Conservation (phyloP, 805 yeast genomes). For the Priceomyces medius region DNA sequence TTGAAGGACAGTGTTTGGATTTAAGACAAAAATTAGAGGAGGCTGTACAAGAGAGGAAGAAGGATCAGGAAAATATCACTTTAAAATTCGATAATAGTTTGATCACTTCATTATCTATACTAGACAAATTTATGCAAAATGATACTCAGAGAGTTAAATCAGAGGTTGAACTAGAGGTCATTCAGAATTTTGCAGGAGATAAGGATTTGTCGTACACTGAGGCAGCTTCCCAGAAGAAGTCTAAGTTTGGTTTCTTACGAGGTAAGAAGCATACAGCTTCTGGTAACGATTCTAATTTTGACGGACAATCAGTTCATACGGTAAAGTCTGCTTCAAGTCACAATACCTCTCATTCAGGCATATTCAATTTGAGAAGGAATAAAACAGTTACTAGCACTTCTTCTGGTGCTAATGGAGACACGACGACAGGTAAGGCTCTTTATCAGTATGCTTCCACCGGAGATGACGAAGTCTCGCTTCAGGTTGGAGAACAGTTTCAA, state of each 20-base stretch:
- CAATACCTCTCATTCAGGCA: conserved; percentile 28
- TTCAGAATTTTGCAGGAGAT: conserved; percentile 80
- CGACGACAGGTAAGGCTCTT: conserved; percentile 47
- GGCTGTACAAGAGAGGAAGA: conserved; percentile 33
- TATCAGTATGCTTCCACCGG: conserved; percentile 69
- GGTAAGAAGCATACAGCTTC: conserved; percentile 14
- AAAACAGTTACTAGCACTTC: conserved; percentile 27
- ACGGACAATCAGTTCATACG: conserved; percentile 34
- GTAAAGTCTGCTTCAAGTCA: conserved; percentile 30
- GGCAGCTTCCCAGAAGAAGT: conserved; percentile 52
- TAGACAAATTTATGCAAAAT: conserved; percentile 64
- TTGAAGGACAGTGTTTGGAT: conserved; percentile 43
- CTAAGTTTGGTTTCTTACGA: conserved; percentile 55
- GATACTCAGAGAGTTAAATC: conserved; percentile 72
- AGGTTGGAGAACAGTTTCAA: conserved; percentile 58
- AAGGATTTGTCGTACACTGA: conserved; percentile 62
- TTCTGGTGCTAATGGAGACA: conserved; percentile 12
- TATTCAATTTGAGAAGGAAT: conserved; percentile 38
- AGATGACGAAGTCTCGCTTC: conserved; percentile 67
- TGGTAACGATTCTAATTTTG: conserved; percentile 17
- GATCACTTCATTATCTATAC: conserved; percentile 47
- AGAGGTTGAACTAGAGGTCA: conserved; percentile 88
- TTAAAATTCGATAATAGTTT: conserved; percentile 55
- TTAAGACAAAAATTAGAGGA: conserved; percentile 53
- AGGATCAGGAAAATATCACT: conserved; percentile 39